Percentiles rank a stretch among this genome's conserved stretches.
Conservation (phyloP, 208 protist genomes). For the Polymyxa betae region DNA sequence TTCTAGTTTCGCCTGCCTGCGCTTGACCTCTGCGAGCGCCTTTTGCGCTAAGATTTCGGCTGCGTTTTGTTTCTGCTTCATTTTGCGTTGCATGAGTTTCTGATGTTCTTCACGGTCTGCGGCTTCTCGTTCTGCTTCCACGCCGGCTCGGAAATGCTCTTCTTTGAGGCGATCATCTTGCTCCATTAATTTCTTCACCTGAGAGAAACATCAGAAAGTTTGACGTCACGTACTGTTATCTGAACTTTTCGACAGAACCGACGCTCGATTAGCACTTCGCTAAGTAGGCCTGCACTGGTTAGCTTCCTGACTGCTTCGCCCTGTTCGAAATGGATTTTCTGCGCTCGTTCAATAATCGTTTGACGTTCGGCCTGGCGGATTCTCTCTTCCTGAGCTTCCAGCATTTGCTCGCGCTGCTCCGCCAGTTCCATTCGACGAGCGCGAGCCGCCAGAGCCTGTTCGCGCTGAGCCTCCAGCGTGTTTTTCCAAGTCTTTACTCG, state of each 20-base stretch:
- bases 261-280: constrained; percentile 1
- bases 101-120: not conserved
- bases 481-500: constrained; percentile 43
- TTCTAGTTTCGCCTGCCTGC: not conserved
- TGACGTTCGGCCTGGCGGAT: not conserved
- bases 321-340: not conserved
- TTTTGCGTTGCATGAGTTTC: not conserved
- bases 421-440: not conserved
- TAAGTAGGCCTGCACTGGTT: constrained; percentile 3
- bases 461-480: constrained; percentile 29
- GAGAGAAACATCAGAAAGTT: no score
- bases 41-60: not conserved
- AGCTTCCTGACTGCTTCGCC: not conserved
- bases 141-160: not conserved
- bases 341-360: not conserved
- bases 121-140: not conserved
- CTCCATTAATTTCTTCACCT: not conserved
- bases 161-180: not conserved
- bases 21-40: not conserved
- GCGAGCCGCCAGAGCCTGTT: not conserved
- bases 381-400: not conserved
- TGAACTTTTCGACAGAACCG: not conserved
- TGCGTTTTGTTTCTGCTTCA: not conserved
- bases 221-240: no score
- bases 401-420: not conserved